Conservation (phyloP, 2,329 filamentous ascomycete species). For the Phialophora macrospora region DNA sequence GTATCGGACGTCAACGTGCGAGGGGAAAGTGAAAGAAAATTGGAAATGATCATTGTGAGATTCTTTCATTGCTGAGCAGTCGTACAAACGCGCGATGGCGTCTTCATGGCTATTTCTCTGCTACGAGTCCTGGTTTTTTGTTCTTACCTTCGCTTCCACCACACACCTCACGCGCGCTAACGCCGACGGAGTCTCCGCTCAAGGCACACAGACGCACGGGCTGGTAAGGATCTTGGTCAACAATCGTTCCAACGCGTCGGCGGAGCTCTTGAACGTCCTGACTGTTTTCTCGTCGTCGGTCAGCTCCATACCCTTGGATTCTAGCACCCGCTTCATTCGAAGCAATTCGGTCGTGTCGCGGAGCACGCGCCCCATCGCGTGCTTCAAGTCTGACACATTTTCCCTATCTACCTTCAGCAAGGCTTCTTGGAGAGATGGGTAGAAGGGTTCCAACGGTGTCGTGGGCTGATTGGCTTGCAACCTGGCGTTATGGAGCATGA, state of each 20-base stretch:
- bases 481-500: conserved; percentile 3
- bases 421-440: neutral
- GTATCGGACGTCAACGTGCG: too few relatives aligned
- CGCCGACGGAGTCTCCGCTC: neutral
- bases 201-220: neutral
- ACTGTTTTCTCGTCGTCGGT: neutral
- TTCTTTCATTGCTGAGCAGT: too few relatives aligned
- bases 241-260: conserved; percentile 5
- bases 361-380: neutral
- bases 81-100: too few relatives aligned
- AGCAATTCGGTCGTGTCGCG: neutral
- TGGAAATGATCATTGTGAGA: too few relatives aligned
- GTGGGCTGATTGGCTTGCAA: neutral
- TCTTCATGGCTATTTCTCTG: too few relatives aligned
- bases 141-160: neutral
- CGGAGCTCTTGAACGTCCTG: neutral
- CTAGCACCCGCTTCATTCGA: neutral
- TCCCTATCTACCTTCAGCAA: neutral
- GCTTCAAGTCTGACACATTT: conserved; percentile 3
- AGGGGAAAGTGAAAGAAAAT: too few relatives aligned
- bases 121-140: neutral
- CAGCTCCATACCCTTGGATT: neutral
- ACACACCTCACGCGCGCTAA: neutral
- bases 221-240: conserved; percentile 10
- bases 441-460: neutral